phyloP scores from a whole-genome alignment of 2,329 filamentous ascomycete genomes.

The Diaporthe eres region DNA sequence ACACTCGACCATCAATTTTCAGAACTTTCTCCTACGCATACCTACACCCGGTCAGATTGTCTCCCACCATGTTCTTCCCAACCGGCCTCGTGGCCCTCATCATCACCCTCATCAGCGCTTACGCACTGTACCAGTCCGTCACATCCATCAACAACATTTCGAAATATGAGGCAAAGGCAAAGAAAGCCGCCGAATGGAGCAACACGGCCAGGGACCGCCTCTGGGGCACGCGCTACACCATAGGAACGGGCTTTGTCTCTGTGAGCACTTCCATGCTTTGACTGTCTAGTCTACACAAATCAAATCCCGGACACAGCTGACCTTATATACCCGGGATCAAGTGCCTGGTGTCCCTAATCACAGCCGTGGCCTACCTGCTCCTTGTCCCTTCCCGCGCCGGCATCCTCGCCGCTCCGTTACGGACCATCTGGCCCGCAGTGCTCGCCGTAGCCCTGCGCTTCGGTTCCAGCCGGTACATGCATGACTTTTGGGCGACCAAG shows the following conservation, averaged over 20 bases:
- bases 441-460: slow-evolving; percentile 43
- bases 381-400: slow-evolving; percentile 30
- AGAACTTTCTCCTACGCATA: neutral
- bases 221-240: slow-evolving; percentile 49
- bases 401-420: slow-evolving; percentile 33
- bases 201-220: slow-evolving; percentile 46
- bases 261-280: slow-evolving; percentile 39
- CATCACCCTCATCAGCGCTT: slow-evolving; percentile 45
- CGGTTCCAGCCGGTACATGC: slow-evolving; percentile 46
- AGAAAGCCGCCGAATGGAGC: slow-evolving; percentile 51
- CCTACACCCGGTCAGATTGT: neutral
- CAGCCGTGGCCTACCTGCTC: slow-evolving; percentile 37
- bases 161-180: slow-evolving; percentile 48
- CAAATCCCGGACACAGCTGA: neutral
- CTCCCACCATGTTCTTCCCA: slow-evolving; percentile 37
- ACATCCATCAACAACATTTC: slow-evolving; percentile 48
- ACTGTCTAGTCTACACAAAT: neutral
- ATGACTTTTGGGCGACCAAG: slow-evolving; percentile 48
- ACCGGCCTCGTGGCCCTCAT: slow-evolving; percentile 42
- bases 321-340: neutral
- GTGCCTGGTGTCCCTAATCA: slow-evolving; percentile 39
- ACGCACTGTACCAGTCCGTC: slow-evolving; percentile 45
- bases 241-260: slow-evolving; percentile 47
- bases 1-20: no score
- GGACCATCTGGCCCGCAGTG: slow-evolving; percentile 43